Evolutionary conservation across 345 rosid species (phyloP).

Genomic region (Citrus mangshanensis): DNA sequence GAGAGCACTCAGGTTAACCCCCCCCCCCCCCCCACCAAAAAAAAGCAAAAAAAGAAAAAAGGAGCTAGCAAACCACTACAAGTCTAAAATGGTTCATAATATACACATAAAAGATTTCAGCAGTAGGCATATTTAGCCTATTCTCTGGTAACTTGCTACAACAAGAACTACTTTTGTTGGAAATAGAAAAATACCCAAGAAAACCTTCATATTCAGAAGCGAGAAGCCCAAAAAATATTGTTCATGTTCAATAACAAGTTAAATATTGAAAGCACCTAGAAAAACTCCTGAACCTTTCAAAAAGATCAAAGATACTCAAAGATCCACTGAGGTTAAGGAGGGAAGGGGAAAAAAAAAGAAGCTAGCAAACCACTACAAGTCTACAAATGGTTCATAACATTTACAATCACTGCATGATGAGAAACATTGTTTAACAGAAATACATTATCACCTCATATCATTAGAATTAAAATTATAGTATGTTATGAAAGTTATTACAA

Average conservation of each 20-base stretch:
- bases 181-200: neutral
- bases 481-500: conserved; percentile 16
- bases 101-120: neutral
- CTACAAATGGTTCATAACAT: neutral
- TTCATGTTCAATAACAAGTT: neutral
- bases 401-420: neutral
- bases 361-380: neutral
- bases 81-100: neutral
- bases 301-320: neutral
- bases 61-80: neutral
- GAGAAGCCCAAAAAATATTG: conserved; percentile 1
- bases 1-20: neutral
- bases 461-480: neutral
- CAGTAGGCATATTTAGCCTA: neutral
- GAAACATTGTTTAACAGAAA: neutral
- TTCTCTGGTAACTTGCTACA: neutral
- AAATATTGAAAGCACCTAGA: neutral
- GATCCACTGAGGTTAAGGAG: neutral
- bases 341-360: too few relatives aligned
- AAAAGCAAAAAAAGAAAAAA: too few relatives aligned
- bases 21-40: neutral
- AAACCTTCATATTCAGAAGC: neutral
- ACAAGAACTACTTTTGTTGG: neutral
- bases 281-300: neutral
- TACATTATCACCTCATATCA: neutral